These are phyloP conservation scores for Elongisporangium anandrum DNA, from an alignment of 352 stramenopile species.

Conservation along the genomic window DNA sequence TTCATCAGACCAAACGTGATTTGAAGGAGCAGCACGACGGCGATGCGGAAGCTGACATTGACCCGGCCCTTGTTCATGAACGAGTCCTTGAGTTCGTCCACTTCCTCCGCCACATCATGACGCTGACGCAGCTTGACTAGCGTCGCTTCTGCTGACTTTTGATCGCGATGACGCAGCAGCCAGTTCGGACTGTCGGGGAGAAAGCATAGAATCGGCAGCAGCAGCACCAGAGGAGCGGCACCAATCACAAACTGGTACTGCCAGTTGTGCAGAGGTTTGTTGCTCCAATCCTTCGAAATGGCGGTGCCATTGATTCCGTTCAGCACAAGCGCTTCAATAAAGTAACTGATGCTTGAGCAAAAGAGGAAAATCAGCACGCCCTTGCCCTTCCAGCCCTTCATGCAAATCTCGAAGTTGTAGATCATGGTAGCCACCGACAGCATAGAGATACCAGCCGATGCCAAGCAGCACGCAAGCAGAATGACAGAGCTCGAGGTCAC, in stretches of 20 bases:
- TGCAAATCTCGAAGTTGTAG: conserved; percentile 89
- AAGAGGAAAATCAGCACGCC: conserved; percentile 83
- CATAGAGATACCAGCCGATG: conserved; percentile 70
- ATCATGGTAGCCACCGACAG: conserved; percentile 66
- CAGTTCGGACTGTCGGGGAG: conserved; percentile 78
- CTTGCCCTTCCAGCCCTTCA: conserved; percentile 84
- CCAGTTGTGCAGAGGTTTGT: conserved; percentile 72
- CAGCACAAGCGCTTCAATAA: conserved; percentile 71
- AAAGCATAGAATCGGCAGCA: conserved; percentile 54
- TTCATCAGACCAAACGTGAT: conserved; percentile 62
- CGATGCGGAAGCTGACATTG: conserved; percentile 71
- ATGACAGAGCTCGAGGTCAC: conserved; percentile 63
- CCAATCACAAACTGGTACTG: conserved; percentile 80
- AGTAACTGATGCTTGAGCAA: conserved; percentile 59
- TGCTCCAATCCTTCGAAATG: conserved; percentile 57
- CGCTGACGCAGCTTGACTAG: conserved; percentile 72
- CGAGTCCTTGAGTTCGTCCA: conserved; percentile 55
- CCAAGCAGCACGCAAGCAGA: conserved; percentile 62
- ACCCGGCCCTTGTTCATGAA: conserved; percentile 67
- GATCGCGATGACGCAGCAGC: conserved; percentile 65
- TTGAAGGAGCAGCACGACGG: conserved; percentile 58
- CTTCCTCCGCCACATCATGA: conserved; percentile 78
- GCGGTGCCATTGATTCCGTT: conserved; percentile 68
- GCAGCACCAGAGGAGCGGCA: conserved; percentile 55
- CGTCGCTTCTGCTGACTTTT: conserved; percentile 59